phyloP scores from a whole-genome alignment of 129 eudicot genomes.

The Tagetes patula region DNA sequence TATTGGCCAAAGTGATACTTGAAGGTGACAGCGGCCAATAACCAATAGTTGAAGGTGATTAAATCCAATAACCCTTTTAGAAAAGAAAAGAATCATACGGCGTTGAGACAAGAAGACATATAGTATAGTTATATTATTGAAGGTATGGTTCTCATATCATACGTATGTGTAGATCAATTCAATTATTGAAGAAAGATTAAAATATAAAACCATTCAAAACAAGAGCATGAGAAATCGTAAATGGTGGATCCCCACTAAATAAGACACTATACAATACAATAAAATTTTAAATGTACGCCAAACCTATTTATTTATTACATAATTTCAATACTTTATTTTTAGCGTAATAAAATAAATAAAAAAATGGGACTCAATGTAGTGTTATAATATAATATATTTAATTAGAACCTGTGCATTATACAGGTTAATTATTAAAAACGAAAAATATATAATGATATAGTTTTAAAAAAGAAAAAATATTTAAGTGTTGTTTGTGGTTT shows the following conservation, averaged over 20 bases:
- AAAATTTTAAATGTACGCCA: not conserved
- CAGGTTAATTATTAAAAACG: too few relatives aligned
- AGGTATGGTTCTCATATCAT: constrained; percentile 16
- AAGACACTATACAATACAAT: constrained; percentile 17
- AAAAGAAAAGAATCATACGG: not conserved
- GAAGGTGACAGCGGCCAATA: too few relatives aligned
- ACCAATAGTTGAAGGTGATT: too few relatives aligned
- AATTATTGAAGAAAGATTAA: constrained; percentile 22
- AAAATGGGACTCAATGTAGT: not conserved
- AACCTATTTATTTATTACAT: not conserved
- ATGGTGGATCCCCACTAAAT: constrained; percentile 47
- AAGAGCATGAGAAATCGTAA: constrained; percentile 36
- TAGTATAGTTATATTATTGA: not conserved
- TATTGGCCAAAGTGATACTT: too few relatives aligned
- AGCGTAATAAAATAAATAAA: not conserved
- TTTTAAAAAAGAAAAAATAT: too few relatives aligned
- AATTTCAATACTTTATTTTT: not conserved
- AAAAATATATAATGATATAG: too few relatives aligned
- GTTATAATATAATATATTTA: not conserved
- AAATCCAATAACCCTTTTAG: too few relatives aligned
- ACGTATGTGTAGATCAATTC: not conserved
- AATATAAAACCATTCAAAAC: constrained; percentile 16
- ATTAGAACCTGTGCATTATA: too few relatives aligned
- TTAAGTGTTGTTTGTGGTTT: too few relatives aligned
- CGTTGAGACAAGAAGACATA: not conserved